Base-by-base conservation (phyloP, 805 yeast species). In the Myxozyma mucilagina region DNA sequence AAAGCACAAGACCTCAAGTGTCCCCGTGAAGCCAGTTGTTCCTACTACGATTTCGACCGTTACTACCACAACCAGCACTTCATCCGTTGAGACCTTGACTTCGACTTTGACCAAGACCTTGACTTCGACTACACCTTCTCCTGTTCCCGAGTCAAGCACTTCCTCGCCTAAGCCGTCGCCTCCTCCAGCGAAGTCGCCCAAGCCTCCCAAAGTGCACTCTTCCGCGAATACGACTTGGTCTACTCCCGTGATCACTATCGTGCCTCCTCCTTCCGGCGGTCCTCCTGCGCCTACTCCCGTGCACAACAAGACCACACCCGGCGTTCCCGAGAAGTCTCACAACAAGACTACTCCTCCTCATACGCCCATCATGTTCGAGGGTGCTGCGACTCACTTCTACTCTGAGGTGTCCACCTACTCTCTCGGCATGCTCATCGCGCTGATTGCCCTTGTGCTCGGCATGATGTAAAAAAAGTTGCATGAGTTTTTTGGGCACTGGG, bases 341-440 rank as follows among this genome's bases (percentile, higher is more conserved):
- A 41, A 29, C 16, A 38, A 14, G 36, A 34, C 47, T 54, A 18
- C 47, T 20, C 36, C 57, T 11, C n/a, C 32, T 1, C 49, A 45
- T 34, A 47, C 57, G 20, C 59, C 60, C 14, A 35, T 50, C 36
- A 29, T 16, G n/a, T 56, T 56, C 39, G 60, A 42, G 45, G 60
- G 60, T n/a, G 49, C 18, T 13, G 56, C 56, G 13, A 20, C 39
- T 18, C 41, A 43, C 45, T 14, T 29, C 32, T 29, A 34, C 29
- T 16, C 49, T 20, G 38, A 32, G 38, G 51, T 47, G 14, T 56
- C 60, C 20, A 43, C 49, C 34, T 56, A 50, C 35, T 41, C 52
- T 43, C 34, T 52, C 43, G 34, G 32, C 35, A 31, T 43, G 18
- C 35, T 51, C 16, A 47, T 43, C 38, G 55, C 60, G 16, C 47